A percentile compares a stretch with the other conserved stretches of the same genome.
Evolutionary conservation across 257 asterid species (phyloP).

Genomic region (Buddleja alternifolia): DNA sequence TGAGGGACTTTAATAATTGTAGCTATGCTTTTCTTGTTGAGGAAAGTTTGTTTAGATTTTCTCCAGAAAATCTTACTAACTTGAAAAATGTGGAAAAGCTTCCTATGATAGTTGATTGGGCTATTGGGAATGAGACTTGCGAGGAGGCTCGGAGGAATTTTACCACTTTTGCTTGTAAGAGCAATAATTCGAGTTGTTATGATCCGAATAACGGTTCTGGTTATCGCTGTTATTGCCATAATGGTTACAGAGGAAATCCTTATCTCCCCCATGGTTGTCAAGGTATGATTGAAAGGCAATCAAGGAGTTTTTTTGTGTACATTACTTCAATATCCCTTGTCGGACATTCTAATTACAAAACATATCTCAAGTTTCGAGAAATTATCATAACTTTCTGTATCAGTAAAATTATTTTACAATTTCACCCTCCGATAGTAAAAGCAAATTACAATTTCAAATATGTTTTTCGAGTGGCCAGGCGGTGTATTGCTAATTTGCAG

Average conservation of each 20-base stretch:
- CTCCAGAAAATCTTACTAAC: background rate
- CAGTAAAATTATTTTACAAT: too few species aligned
- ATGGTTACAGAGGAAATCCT: constrained; percentile 53
- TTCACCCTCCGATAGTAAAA: too few species aligned
- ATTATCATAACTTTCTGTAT: too few species aligned
- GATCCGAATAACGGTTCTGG: constrained; percentile 27
- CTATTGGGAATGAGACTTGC: constrained; percentile 34
- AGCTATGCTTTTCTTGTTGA: constrained; percentile 37
- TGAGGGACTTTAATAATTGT: background rate
- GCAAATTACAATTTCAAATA: too few species aligned
- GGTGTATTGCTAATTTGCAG: too few species aligned
- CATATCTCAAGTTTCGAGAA: too few species aligned
- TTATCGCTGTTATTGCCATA: constrained; percentile 40
- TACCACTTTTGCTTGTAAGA: constrained; percentile 33
- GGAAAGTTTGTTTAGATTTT: constrained; percentile 27
- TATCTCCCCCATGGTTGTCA: constrained; percentile 40
- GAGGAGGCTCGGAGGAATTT: constrained; percentile 19
- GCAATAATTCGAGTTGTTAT: constrained; percentile 28
- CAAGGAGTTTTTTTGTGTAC: too few species aligned
- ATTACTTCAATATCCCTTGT: too few species aligned
- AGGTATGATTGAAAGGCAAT: constrained; percentile 37
- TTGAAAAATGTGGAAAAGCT: constrained; percentile 7
- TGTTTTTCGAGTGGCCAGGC: too few species aligned
- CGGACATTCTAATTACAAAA: too few species aligned
- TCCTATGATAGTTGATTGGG: constrained; percentile 48